These are phyloP conservation scores for Clavispora phyllophila DNA, from an alignment of 805 yeast species.

Conservation along the genomic window DNA sequence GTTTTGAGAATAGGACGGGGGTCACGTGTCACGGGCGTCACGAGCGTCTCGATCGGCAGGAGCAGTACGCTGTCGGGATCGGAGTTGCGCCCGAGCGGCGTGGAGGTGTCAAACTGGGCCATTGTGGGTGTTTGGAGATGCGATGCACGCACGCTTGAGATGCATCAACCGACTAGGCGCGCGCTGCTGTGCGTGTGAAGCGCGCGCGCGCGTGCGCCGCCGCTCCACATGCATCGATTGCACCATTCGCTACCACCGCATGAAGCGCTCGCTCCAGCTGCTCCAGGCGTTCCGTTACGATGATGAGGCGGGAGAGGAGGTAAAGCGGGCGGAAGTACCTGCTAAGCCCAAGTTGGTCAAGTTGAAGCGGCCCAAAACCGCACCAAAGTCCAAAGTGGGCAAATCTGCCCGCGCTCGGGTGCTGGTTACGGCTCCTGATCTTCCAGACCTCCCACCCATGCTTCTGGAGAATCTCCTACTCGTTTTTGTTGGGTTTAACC, in stretches of 20 bases:
- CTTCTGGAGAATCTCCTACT: constrained; percentile 23
- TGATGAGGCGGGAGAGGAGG: not conserved
- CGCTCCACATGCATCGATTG: not conserved
- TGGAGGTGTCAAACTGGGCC: constrained; percentile 11
- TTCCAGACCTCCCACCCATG: constrained; percentile 29
- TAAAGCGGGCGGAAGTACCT: too few species aligned
- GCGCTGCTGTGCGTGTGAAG: not conserved
- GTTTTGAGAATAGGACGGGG: constrained; percentile 8
- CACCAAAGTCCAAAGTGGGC: too few species aligned
- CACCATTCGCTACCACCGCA: not conserved
- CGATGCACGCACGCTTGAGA: not conserved
- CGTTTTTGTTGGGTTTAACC: constrained; percentile 69
- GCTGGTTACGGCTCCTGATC: not conserved
- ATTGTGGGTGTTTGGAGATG: not conserved
- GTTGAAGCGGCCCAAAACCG: too few species aligned
- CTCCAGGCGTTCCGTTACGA: constrained; percentile 12
- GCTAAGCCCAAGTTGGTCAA: constrained; percentile 1
- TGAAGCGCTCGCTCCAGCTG: not conserved
- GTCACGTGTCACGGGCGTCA: not conserved
- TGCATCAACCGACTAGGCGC: not conserved
- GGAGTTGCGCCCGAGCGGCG: constrained; percentile 11
- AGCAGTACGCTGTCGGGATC: not conserved
- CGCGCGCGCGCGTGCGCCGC: too few species aligned
- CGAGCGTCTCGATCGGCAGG: not conserved
- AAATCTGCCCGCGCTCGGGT: too few species aligned